phyloP scores from a whole-genome alignment of 257 asterid genomes.

The Solanum corneliomulleri region DNA sequence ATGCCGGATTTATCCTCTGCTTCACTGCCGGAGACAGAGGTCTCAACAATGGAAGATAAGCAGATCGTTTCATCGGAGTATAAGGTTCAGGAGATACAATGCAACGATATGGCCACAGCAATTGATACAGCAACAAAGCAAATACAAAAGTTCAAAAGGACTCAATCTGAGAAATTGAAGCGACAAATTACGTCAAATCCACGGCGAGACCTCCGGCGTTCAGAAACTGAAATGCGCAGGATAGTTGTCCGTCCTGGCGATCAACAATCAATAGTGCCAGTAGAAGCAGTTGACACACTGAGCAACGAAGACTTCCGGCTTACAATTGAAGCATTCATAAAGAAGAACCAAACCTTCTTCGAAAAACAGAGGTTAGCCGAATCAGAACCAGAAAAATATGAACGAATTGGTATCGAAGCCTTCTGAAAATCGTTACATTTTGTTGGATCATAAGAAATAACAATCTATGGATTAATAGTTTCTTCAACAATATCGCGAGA shows the following conservation, averaged over 20 bases:
- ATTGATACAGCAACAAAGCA: conserved; percentile 48
- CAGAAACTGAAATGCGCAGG: conserved; percentile 37
- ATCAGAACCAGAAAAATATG: conserved; percentile 2
- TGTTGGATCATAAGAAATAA: not conserved
- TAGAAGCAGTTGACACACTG: conserved; percentile 35
- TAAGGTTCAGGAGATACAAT: conserved; percentile 3
- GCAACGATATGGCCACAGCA: conserved; percentile 34
- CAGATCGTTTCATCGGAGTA: conserved; percentile 26
- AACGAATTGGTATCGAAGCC: not conserved
- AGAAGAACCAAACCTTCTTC: conserved; percentile 18
- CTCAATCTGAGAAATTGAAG: conserved; percentile 64
- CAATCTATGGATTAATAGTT: not conserved
- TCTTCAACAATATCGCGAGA: not conserved
- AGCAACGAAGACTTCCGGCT: conserved; percentile 68
- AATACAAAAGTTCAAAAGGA: conserved; percentile 54
- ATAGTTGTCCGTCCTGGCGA: not conserved
- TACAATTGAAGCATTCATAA: conserved; percentile 58
- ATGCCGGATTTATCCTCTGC: not conserved
- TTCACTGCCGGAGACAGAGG: not conserved
- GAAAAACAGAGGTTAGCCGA: conserved; percentile 20
- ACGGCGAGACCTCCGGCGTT: conserved; percentile 36
- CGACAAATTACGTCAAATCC: conserved; percentile 31
- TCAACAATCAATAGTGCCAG: not conserved
- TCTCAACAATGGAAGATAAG: conserved; percentile 1
- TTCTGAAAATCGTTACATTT: not conserved